These are phyloP conservation scores for Senna siamea DNA, from an alignment of 306 rosid species.

Conservation along the genomic window DNA sequence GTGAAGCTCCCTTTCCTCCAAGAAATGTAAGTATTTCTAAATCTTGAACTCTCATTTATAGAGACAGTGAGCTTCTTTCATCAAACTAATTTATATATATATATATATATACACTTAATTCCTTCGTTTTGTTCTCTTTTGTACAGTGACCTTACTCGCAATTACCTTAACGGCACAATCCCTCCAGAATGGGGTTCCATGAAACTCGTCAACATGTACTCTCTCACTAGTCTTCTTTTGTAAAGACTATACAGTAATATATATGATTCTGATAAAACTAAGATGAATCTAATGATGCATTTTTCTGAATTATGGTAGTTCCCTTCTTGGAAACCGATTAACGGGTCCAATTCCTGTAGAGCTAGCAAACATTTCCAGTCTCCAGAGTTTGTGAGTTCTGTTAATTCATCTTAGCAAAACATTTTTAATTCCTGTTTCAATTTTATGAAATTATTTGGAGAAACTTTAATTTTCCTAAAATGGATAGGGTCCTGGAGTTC, in stretches of 20 bases:
- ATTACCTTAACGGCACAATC: slow-evolving; percentile 64
- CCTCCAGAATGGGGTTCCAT: slow-evolving; percentile 67
- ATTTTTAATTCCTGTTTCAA: not conserved
- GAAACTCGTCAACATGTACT: slow-evolving; percentile 50
- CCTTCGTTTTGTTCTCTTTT: not conserved
- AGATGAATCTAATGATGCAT: slow-evolving; percentile 12
- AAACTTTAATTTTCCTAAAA: slow-evolving; percentile 28
- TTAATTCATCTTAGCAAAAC: not conserved
- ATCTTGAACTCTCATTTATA: no score
- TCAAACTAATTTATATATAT: no score
- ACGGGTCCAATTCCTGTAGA: slow-evolving; percentile 69
- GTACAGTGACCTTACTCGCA: slow-evolving; percentile 61
- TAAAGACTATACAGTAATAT: not conserved
- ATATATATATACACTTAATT: no score
- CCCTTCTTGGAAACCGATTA: slow-evolving; percentile 65
- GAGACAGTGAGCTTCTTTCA: no score
- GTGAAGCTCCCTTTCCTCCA: slow-evolving; percentile 49
- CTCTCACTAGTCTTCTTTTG: not conserved
- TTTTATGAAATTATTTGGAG: not conserved
- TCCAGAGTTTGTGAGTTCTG: slow-evolving; percentile 65
- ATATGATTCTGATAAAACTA: not conserved
- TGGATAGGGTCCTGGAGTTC: slow-evolving; percentile 55
- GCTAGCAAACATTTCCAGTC: slow-evolving; percentile 67
- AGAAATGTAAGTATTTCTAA: slow-evolving; percentile 60
- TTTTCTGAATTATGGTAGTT: slow-evolving; percentile 45